Evolutionary conservation across 1,284 basidiomycete genomes (phyloP).

Genomic region (Malassezia cuniculi): DNA sequence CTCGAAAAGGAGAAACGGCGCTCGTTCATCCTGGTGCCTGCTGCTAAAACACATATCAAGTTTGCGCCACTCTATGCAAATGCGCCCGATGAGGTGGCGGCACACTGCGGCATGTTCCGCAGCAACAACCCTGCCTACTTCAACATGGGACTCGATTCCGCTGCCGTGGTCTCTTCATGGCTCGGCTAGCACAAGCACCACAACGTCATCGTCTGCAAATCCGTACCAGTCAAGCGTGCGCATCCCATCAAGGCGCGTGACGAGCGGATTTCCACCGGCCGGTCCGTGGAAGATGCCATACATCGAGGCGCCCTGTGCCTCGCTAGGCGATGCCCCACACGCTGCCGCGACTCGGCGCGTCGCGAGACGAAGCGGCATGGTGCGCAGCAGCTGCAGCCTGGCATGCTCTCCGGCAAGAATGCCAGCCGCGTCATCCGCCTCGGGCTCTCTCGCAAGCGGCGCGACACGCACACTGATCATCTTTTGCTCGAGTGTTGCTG

Average conservation of each 20-base stretch:
- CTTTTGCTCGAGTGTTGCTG: conserved; percentile 1
- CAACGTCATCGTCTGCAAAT: conserved; percentile 8
- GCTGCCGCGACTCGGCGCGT: conserved; percentile 17
- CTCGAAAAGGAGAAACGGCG: conserved; percentile 1
- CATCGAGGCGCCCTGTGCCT: conserved; percentile 7
- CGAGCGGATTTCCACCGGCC: conserved; percentile 6
- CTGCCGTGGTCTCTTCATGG: conserved; percentile 4
- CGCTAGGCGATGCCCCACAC: conserved; percentile 9
- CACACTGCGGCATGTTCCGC: conserved; percentile 79
- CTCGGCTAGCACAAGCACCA: conserved; percentile 7
- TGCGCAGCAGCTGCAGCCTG: conserved; percentile 13
- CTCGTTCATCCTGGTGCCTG: conserved; percentile 39
- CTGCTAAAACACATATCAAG: conserved; percentile 10
- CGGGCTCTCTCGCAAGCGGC: conserved; percentile 5
- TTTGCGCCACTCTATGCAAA: conserved; percentile 42
- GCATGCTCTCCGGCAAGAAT: neutral
- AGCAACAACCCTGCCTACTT: conserved; percentile 82
- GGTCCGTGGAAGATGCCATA: conserved; percentile 19
- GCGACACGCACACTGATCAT: conserved; percentile 1
- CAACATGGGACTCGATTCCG: conserved; percentile 53
- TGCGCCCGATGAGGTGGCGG: conserved; percentile 68
- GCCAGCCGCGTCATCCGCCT: conserved; percentile 1
- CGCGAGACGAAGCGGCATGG: conserved; percentile 22
- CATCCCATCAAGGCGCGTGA: conserved; percentile 18
- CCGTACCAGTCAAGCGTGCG: conserved; percentile 23